Evolutionary conservation across 306 rosid genomes (phyloP).

Genomic region (Acacia crassicarpa): DNA sequence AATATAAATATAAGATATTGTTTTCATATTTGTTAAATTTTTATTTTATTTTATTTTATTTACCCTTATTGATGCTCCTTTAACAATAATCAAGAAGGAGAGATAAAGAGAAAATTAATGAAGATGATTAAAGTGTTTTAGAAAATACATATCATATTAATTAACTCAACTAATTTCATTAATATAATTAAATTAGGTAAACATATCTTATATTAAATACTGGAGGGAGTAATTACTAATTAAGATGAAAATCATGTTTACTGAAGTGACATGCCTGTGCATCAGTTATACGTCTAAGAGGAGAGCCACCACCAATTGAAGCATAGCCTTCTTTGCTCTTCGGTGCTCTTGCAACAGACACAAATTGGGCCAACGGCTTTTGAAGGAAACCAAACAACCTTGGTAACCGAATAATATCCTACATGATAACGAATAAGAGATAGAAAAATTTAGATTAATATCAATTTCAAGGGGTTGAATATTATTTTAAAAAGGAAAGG

Average conservation of each 20-base stretch:
- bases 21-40: no score
- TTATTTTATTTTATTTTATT: no score
- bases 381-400: constrained; percentile 89
- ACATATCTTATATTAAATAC: no score
- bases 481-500: not conserved
- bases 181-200: no score
- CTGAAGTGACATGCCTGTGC: constrained; percentile 65
- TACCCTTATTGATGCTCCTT: no score
- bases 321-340: constrained; percentile 99
- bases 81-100: no score
- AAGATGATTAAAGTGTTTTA: no score
- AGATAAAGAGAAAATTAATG: no score
- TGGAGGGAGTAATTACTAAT: not conserved
- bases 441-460: not conserved
- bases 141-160: no score
- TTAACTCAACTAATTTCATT: no score
- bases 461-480: constrained; percentile 13
- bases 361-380: constrained; percentile 90
- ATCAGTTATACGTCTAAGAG: constrained; percentile 85
- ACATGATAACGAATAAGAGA: constrained; percentile 28
- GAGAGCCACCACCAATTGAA: constrained; percentile 97
- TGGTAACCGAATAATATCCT: constrained; percentile 93
- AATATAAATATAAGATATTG: no score
- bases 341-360: constrained; percentile 81
- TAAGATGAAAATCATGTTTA: constrained; percentile 1